Evolutionary conservation across 2,329 filamentous ascomycete genomes (phyloP).

Genomic region (Botrytis byssoidea): DNA sequence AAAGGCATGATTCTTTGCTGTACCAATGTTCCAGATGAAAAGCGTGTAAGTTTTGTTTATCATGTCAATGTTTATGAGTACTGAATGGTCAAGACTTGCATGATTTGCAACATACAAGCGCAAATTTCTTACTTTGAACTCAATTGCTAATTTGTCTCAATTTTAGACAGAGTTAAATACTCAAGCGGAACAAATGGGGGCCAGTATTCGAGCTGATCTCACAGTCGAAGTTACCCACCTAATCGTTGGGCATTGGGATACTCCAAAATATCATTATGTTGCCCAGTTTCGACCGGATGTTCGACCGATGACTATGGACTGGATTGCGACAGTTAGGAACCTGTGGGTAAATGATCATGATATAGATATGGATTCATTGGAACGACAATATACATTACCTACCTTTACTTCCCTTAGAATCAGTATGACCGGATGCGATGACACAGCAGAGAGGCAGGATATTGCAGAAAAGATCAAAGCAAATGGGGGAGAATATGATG

Average conservation of each 20-base stretch:
- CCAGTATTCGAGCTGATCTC: constrained; percentile 82
- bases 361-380: constrained; percentile 69
- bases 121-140: background rate
- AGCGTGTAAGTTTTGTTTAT: constrained; percentile 58
- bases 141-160: constrained; percentile 8
- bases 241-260: constrained; percentile 84
- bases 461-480: constrained; percentile 63
- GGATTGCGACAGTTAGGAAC: constrained; percentile 76
- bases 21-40: constrained; percentile 77
- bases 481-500: constrained; percentile 81
- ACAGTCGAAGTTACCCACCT: constrained; percentile 96
- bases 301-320: constrained; percentile 75
- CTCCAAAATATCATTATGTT: constrained; percentile 93
- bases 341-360: constrained; percentile 78
- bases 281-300: constrained; percentile 86
- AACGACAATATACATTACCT: constrained; percentile 62
- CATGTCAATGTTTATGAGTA: background rate
- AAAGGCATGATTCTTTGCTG: constrained; percentile 78
- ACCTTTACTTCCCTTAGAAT: constrained; percentile 63
- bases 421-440: constrained; percentile 69
- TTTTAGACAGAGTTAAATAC: constrained; percentile 54
- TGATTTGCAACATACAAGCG: background rate
- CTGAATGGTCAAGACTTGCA: background rate
- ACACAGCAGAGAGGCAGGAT: constrained; percentile 64
- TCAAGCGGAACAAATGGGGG: constrained; percentile 78